Evolutionary conservation across 208 protist species (phyloP).

Genomic region (Acanthamoeba triangularis): DNA sequence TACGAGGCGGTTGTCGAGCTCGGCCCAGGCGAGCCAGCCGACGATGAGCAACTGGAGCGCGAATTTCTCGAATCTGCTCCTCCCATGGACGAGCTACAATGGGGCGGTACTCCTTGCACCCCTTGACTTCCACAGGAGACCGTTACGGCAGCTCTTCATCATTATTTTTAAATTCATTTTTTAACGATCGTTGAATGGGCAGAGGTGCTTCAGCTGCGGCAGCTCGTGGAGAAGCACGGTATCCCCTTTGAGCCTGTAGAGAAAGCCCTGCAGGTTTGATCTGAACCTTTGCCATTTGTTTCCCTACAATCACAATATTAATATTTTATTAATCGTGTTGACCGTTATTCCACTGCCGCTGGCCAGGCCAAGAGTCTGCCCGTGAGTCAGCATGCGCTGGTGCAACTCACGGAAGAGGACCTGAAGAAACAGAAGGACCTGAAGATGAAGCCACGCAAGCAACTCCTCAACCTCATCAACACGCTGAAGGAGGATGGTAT

Average conservation of each 20-base stretch:
- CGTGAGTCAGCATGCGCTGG: background rate
- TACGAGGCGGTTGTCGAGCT: background rate
- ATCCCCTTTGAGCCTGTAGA: conserved; percentile 32
- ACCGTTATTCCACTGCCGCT: no score
- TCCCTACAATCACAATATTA: background rate
- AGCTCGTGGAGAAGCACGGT: conserved; percentile 34
- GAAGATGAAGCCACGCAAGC: conserved; percentile 68
- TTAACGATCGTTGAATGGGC: background rate
- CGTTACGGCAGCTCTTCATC: background rate
- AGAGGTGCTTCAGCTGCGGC: conserved; percentile 50
- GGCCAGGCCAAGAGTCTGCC: conserved; percentile 44
- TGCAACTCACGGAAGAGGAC: conserved; percentile 40
- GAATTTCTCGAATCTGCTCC: conserved; percentile 43
- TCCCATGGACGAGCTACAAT: conserved; percentile 37
- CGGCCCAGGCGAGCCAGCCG: background rate
- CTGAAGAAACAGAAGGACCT: conserved; percentile 24
- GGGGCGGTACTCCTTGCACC: background rate
- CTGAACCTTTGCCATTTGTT: background rate
- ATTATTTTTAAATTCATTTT: background rate
- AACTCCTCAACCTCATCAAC: conserved; percentile 14
- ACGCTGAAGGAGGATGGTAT: conserved; percentile 19
- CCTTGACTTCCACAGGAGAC: background rate
- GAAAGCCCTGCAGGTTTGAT: conserved; percentile 18
- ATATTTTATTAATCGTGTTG: background rate
- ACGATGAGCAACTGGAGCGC: conserved; percentile 53